Base-by-base conservation (phyloP, 495 filamentous ascomycete species). In the Trichoderma gamsii region DNA sequence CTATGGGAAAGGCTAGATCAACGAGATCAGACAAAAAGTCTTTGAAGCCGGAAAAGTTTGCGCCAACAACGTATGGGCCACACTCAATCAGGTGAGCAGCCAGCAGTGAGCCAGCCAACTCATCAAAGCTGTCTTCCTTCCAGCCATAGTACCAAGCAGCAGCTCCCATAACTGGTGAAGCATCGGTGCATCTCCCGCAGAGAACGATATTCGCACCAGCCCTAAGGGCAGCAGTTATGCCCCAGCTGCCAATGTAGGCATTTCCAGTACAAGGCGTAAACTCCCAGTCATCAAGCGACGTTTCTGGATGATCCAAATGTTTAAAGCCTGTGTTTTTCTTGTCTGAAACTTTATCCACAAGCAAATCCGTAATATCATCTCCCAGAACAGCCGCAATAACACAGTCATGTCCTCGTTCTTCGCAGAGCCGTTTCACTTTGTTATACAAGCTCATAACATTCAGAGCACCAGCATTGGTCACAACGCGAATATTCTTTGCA, bases 21-120 rank as follows among this genome's bases (percentile, higher is more conserved):
- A 78, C 67, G 76, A 81, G 83, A 25, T 71, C 71, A 4, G 79
- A 69, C 9, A 77, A n/a, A 16, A 73, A 73, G 65, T 83, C 77
- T 35, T 84, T 85, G 76, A 87, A 88, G 1, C 85, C 86, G 11
- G 83, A 77, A 71, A 82, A 89, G 72, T 88, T 85, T 6, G 81
- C 84, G 2, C 86, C 85, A 38, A 76, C 81, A 38, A 85, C 84
- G 67, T 86, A 87, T 29, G 79, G 78, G 21, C 79, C 80, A 70
- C 85, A 87, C 69, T 86, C 85, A 64, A 86, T 84, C 9, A 86
- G 73, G 73, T 86, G 83, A 3, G 83, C 84, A 1, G 83, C 81
- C 1, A 87, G 78, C 21, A 86, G 78, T 9, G 82, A 78, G 43
- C 81, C 80, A 4, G 85, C 84, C 9, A 87, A 68, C 66, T 82